Evolutionary conservation across 176 grass and related monocot species (phyloP).

Genomic region (Eragrostis nindensis): DNA sequence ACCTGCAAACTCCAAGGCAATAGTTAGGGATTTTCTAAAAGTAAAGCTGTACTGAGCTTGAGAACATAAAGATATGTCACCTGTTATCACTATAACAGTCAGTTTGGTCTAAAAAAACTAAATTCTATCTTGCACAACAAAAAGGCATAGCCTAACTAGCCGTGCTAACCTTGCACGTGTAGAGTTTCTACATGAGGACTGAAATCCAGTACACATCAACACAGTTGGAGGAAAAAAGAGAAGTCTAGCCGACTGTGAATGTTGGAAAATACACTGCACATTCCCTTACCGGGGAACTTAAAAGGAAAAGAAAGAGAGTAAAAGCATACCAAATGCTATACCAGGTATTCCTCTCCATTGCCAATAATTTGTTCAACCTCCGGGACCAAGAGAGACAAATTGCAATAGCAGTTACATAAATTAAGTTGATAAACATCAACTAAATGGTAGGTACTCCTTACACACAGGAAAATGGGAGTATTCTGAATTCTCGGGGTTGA

Average conservation of each 20-base stretch:
- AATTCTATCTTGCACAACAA: slow-evolving; percentile 72
- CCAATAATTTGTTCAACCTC: slow-evolving; percentile 44
- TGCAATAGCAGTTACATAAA: slow-evolving; percentile 35
- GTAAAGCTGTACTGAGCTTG: slow-evolving; percentile 2
- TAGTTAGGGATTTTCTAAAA: slow-evolving; percentile 21
- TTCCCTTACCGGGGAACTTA: slow-evolving; percentile 82
- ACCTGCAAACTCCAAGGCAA: slow-evolving; percentile 59
- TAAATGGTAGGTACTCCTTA: slow-evolving; percentile 28
- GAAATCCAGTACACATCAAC: slow-evolving; percentile 57
- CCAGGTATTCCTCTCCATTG: slow-evolving; percentile 37
- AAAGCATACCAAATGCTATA: slow-evolving; percentile 30
- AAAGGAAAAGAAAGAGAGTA: slow-evolving; percentile 4
- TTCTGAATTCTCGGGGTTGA: slow-evolving; percentile 33
- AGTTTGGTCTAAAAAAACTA: slow-evolving; percentile 24
- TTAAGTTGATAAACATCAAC: slow-evolving; percentile 30
- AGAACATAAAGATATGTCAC: not conserved
- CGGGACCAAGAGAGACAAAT: slow-evolving; percentile 27
- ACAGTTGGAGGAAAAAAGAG: slow-evolving; percentile 48
- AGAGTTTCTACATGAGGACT: slow-evolving; percentile 56
- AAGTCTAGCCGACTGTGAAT: slow-evolving; percentile 46
- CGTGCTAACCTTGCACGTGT: slow-evolving; percentile 77
- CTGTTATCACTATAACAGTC: slow-evolving; percentile 25
- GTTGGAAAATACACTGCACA: slow-evolving; percentile 49
- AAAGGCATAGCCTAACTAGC: slow-evolving; percentile 76
- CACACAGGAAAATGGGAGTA: slow-evolving; percentile 18